Evolutionary conservation across 108 stramenopile genomes (phyloP).

Genomic region (Hondaea fermentalgiana): DNA sequence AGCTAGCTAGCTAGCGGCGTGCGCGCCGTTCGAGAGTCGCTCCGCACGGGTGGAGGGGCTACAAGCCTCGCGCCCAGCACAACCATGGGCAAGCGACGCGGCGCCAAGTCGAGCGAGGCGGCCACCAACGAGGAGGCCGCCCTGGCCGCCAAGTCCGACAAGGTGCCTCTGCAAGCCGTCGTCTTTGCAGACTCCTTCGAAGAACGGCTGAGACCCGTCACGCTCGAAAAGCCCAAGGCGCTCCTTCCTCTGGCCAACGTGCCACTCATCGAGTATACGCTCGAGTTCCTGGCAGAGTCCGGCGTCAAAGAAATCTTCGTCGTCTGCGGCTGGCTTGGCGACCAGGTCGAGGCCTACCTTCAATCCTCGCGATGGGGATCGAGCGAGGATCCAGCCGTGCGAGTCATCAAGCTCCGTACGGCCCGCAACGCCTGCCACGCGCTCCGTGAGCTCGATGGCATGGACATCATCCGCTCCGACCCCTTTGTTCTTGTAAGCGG

Average conservation of each 20-base stretch:
- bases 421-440: conserved; percentile 85
- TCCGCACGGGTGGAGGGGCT: too few relatives aligned
- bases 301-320: conserved; percentile 71
- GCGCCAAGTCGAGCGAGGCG: neutral
- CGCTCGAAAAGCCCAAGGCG: conserved; percentile 54
- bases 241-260: conserved; percentile 88
- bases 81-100: neutral
- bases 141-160: neutral
- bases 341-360: conserved; percentile 35
- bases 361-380: conserved; percentile 21
- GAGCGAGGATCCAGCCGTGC: conserved; percentile 39
- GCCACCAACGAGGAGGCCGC: neutral
- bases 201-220: conserved; percentile 67
- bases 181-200: conserved; percentile 74
- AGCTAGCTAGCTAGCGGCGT: too few relatives aligned
- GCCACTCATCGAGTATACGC: conserved; percentile 75
- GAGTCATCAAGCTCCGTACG: conserved; percentile 52
- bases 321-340: conserved; percentile 41
- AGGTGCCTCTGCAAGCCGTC: conserved; percentile 69
- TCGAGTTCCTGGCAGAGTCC: conserved; percentile 79
- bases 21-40: too few relatives aligned
- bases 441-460: conserved; percentile 80
- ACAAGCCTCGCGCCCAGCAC: too few relatives aligned
- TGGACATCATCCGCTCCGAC: conserved; percentile 81
- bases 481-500: conserved; percentile 88